Conservation (phyloP, 352 stramenopile genomes). For the Pythium oligandrum region DNA sequence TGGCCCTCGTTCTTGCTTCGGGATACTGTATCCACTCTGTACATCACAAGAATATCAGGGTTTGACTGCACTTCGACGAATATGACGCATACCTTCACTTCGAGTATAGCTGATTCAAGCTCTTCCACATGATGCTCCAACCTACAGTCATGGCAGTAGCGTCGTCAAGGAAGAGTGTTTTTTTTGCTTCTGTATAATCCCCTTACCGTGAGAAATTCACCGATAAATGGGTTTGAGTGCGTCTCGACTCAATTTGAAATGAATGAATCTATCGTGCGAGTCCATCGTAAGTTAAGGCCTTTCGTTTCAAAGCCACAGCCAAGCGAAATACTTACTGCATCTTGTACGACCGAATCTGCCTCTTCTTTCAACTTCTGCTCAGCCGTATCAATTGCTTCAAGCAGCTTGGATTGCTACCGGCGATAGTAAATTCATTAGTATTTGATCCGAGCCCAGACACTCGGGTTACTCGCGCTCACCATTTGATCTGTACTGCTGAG, state of each 20-base stretch:
- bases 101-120: constrained; percentile 4
- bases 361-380: constrained; percentile 35
- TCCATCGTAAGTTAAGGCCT: too few relatives aligned
- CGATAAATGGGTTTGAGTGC: too few relatives aligned
- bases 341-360: constrained; percentile 25
- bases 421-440: too few relatives aligned
- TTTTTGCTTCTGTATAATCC: not conserved
- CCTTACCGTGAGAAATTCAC: too few relatives aligned
- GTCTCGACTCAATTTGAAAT: too few relatives aligned
- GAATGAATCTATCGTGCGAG: too few relatives aligned
- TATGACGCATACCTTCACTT: not conserved
- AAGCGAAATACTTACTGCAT: constrained; percentile 19
- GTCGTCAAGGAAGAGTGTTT: not conserved
- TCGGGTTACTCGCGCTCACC: constrained; percentile 18
- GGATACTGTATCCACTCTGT: too few relatives aligned
- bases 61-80: too few relatives aligned
- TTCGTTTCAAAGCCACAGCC: too few relatives aligned
- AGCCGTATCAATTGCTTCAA: constrained; percentile 30
- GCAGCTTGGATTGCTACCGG: constrained; percentile 24
- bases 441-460: too few relatives aligned
- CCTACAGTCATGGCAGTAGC: not conserved
- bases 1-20: too few relatives aligned
- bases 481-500: constrained; percentile 35
- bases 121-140: constrained; percentile 11
- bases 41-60: too few relatives aligned